Base-by-base conservation (phyloP, 306 rosid species). In the Rosa lucieae region DNA sequence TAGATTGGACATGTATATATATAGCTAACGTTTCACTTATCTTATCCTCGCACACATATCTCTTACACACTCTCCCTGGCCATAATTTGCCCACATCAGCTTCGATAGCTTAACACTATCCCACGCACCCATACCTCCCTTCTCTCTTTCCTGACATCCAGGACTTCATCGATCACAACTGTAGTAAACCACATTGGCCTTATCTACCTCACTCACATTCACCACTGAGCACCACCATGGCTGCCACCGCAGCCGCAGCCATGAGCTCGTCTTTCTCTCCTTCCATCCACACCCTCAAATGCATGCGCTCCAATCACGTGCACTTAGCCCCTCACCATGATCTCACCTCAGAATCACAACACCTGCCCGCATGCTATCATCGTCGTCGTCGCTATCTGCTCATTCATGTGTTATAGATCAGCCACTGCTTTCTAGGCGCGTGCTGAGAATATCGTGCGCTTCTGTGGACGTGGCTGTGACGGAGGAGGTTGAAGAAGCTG, bases 11-110 rank as follows among this genome's bases (percentile, higher is more conserved):
- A 9, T 9, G 29, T 62, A 62, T 29, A 15, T 65, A 15, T 14
- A 29, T 9, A 66, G 40, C 29, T 58, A 3, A 35, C 71, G 32
- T 20, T 40, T 21, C 35, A 67, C 26, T 67, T 67, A 79, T 85
- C 93, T 89, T 90, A 90, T 92, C 95, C 74, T 40, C 77, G 53
- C 63, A 10, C 62, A 21, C 61, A 81, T 67, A 83, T 88, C 82
- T 39, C 66, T 59, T 73, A 56, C 74, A 5, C 12, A 6, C 9
- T 77, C 44, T 85, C 80, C 83, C 56, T 72, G 86, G 93, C 83
- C 92, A 82, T 74, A 85, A 86, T 84, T 81, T 73, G 40, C 75
- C 97, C 98, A 88, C 92, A 18, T 87, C 90, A 86, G 80, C 93
- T 43, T 39, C 51, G 65, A 21, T 74, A 56, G 44, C 63, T 73